Percentiles rank a stretch among this genome's conserved stretches.
Conservation (phyloP, 495 filamentous ascomycete genomes). For the Pseudevernia furfuracea region DNA sequence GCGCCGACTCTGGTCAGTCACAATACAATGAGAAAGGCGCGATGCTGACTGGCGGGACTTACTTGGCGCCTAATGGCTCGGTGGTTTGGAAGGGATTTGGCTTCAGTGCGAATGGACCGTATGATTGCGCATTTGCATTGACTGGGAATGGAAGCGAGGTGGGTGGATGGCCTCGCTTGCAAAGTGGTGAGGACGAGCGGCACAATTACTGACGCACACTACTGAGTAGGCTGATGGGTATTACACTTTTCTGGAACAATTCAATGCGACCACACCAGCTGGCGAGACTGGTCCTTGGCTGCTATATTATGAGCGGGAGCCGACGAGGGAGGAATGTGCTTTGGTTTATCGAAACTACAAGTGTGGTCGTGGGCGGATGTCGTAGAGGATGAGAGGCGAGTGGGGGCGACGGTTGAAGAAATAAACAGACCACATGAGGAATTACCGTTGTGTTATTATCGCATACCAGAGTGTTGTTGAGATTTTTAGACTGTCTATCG, state of each 20-base stretch:
- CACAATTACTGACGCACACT: neutral
- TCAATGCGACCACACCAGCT: neutral
- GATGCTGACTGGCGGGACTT: slow-evolving; percentile 7
- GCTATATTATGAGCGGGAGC: neutral
- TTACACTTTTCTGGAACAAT: neutral
- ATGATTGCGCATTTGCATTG: neutral
- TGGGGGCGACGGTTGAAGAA: neutral
- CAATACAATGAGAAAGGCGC: slow-evolving; percentile 2
- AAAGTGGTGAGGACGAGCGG: neutral
- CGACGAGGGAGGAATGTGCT: slow-evolving; percentile 1
- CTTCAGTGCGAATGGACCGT: neutral
- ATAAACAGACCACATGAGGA: neutral
- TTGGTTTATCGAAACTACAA: slow-evolving; percentile 3
- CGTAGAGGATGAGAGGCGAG: neutral
- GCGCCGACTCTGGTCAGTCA: neutral
- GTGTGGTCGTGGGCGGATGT: neutral
- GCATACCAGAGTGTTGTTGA: no score
- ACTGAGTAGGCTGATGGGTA: neutral
- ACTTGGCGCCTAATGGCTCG: neutral
- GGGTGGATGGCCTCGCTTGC: neutral
- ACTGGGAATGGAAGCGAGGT: neutral
- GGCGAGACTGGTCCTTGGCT: slow-evolving; percentile 3
- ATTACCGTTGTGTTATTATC: no score
- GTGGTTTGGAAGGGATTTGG: neutral
- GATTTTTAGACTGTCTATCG: no score